Percentiles rank a stretch among this genome's conserved stretches.
phyloP scores from a whole-genome alignment of 345 rosid genomes.

The Citrus mangshanensis region DNA sequence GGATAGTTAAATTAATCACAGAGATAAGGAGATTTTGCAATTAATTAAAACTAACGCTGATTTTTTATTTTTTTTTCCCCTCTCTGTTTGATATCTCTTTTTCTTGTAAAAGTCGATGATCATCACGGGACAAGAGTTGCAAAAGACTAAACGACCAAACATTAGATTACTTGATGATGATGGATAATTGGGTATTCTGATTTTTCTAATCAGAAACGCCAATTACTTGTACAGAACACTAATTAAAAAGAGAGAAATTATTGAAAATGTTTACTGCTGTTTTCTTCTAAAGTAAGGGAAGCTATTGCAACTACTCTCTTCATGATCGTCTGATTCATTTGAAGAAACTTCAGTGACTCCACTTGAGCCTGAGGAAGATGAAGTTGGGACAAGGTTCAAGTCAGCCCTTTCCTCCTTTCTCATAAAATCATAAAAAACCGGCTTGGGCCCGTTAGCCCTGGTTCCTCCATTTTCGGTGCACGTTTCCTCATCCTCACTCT shows the following conservation, averaged over 20 bases:
- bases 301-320: slow-evolving; percentile 78
- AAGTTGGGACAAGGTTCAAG: slow-evolving; percentile 54
- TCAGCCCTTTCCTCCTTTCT: slow-evolving; percentile 53
- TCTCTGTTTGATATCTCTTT: slow-evolving; percentile 11
- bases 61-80: neutral
- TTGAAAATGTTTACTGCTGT: slow-evolving; percentile 31
- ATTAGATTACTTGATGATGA: slow-evolving; percentile 26
- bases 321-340: slow-evolving; percentile 49
- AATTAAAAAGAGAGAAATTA: neutral
- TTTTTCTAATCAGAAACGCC: slow-evolving; percentile 25
- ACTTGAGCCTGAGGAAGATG: slow-evolving; percentile 75
- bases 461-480: slow-evolving; percentile 35
- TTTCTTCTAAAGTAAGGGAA: slow-evolving; percentile 55
- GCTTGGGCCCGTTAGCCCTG: slow-evolving; percentile 25
- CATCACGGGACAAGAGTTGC: slow-evolving; percentile 19
- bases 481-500: slow-evolving; percentile 42
- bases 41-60: slow-evolving; percentile 26
- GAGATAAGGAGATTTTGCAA: slow-evolving; percentile 1
- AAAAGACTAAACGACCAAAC: slow-evolving; percentile 21
- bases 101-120: slow-evolving; percentile 17
- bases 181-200: slow-evolving; percentile 22
- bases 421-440: slow-evolving; percentile 81
- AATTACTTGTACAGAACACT: slow-evolving; percentile 26
- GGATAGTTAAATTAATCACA: neutral
- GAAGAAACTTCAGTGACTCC: slow-evolving; percentile 66